Percentiles rank a stretch among this genome's conserved stretches.
These are phyloP conservation scores for Oryza australiensis DNA, from an alignment of 176 grass and related monocot species.

Conservation along the genomic window DNA sequence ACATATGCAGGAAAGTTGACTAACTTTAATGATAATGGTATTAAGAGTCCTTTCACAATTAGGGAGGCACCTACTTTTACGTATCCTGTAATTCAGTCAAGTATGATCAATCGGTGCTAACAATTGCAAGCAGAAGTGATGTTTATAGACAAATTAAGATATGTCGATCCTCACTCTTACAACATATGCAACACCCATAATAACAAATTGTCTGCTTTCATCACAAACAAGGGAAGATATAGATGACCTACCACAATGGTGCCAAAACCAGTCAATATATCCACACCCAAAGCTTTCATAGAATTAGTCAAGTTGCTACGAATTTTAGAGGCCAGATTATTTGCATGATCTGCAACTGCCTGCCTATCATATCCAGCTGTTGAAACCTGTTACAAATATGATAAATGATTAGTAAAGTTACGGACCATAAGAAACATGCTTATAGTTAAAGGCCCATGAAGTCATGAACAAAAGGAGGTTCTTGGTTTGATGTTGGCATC, in stretches of 20 bases:
- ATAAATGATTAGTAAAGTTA: neutral
- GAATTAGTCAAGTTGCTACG: conserved; percentile 93
- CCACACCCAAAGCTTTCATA: conserved; percentile 82
- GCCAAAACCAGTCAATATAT: conserved; percentile 83
- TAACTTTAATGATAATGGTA: neutral
- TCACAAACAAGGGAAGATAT: neutral
- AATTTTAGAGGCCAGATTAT: conserved; percentile 90
- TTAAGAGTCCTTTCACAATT: neutral
- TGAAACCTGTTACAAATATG: conserved; percentile 57
- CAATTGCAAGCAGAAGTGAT: neutral
- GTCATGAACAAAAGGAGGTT: conserved; percentile 10
- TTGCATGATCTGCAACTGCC: conserved; percentile 59
- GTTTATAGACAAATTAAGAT: neutral
- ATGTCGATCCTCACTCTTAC: neutral
- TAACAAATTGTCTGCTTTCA: neutral
- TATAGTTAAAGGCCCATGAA: neutral
- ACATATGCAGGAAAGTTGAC: neutral
- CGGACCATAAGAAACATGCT: neutral
- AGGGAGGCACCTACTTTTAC: neutral
- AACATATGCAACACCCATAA: neutral
- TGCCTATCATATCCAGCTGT: conserved; percentile 85
- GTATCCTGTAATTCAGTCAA: conserved; percentile 1
- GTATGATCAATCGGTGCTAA: neutral
- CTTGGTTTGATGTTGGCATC: neutral
- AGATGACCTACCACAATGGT: conserved; percentile 70